Base-by-base conservation (phyloP, 208 protist genomes). In the Porcisia deanei region DNA sequence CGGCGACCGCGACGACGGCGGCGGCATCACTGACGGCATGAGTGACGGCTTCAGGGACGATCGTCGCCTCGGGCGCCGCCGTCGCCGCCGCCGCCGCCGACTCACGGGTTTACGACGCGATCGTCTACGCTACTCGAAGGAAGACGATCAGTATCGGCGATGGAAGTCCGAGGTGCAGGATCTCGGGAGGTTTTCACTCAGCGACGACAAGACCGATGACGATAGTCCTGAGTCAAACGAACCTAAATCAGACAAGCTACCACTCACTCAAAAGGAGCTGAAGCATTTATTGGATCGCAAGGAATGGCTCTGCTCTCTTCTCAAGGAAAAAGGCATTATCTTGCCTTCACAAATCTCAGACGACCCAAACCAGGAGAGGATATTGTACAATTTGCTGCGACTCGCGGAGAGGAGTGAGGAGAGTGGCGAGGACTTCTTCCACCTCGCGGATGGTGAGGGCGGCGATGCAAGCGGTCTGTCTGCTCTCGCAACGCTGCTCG, bases 331-430 rank as follows among this genome's bases (percentile, higher is more conserved):
- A 22, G 88, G 88, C 25, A 86, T 94, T 39, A 39, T 76, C 7
- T 73, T 96, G 57, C 66, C 73, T 6, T 65, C 75, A 43, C 73
- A 83, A 0, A 69, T 85, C 37, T 86, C 91, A 41, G 79, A 79
- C 54, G 81, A 89, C 41, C 76, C 67, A 1, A 64, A 73, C 7
- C 81, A 89, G 77, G 75, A 82, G 61, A 70, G 75, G 63, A 37
- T 94, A 64, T 68, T 94, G 16, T 89, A 86, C 55, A 74, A 90
- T 57, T 63, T 96, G 16, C 81, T 96, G 60, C 79, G 75, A 34
- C 54, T 82, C 22, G 80, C 82, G 20, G 82, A 83, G 65, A 65
- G 71, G 66, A 77, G 59, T 34, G 77, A 68, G 70, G 64, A 47
- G 30, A 52, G 34, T 18, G 77, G 60, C 43, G 73, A 72, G 45